Evolutionary conservation across 2,329 filamentous ascomycete species (phyloP).

Genomic region (Verticillium albo-atrum): DNA sequence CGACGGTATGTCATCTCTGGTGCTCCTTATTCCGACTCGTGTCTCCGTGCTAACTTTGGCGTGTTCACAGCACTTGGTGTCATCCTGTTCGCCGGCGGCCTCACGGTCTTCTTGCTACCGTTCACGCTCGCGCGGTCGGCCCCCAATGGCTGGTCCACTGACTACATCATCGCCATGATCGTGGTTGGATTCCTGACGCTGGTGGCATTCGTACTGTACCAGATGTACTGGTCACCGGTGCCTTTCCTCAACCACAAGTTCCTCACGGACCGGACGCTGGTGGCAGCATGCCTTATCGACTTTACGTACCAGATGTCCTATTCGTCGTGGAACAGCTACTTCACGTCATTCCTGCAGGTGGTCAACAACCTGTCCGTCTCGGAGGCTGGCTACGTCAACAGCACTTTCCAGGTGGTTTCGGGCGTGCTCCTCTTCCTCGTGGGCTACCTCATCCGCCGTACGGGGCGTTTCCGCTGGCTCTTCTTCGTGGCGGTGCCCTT

Average conservation of each 20-base stretch:
- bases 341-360: constrained; percentile 51
- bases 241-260: constrained; percentile 52
- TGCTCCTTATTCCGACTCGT: too few relatives aligned
- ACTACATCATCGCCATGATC: constrained; percentile 55
- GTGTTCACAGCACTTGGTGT: constrained; percentile 40
- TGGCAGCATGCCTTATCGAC: constrained; percentile 43
- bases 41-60: background rate
- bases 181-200: constrained; percentile 57
- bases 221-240: constrained; percentile 50
- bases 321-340: constrained; percentile 50
- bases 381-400: constrained; percentile 40
- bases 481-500: constrained; percentile 29
- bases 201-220: constrained; percentile 50
- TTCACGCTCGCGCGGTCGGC: constrained; percentile 52
- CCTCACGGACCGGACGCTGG: constrained; percentile 46
- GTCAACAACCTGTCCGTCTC: constrained; percentile 37
- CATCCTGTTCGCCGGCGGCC: constrained; percentile 50
- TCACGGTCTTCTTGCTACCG: constrained; percentile 59
- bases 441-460: constrained; percentile 37
- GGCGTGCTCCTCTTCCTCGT: constrained; percentile 44
- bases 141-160: constrained; percentile 44
- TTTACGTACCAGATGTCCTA: constrained; percentile 43
- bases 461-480: constrained; percentile 44
- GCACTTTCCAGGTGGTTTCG: constrained; percentile 47
- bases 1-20: constrained; percentile 8